A percentile compares a stretch with the other conserved stretches of the same genome.
phyloP scores from a whole-genome alignment of 164 flowering plant genomes.

The Litsea cubeba region DNA sequence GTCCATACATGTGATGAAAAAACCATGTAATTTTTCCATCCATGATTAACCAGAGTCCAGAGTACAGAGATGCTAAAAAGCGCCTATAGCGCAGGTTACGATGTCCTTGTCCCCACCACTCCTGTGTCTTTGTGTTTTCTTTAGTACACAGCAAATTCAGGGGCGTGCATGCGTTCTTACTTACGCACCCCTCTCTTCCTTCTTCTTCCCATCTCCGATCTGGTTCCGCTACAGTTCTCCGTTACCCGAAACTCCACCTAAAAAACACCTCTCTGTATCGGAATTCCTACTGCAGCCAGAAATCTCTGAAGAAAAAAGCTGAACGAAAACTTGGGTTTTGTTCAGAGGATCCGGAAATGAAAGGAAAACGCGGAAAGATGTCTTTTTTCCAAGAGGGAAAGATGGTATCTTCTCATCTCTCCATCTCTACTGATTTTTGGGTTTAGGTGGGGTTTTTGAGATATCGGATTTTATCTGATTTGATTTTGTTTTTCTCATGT shows the following conservation, averaged over 20 bases:
- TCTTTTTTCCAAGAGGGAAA: conserved; percentile 1
- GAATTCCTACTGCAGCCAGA: background rate
- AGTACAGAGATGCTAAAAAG: background rate
- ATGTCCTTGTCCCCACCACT: conserved; percentile 14
- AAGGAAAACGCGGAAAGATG: background rate
- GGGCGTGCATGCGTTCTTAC: conserved; percentile 41
- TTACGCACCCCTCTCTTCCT: conserved; percentile 3
- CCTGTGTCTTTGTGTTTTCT: conserved; percentile 5
- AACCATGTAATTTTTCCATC: too few relatives aligned
- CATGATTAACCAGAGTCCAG: too few relatives aligned
- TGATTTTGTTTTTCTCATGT: background rate
- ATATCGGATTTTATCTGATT: background rate
- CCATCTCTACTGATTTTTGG: background rate
- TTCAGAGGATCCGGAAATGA: background rate
- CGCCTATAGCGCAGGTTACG: conserved; percentile 14
- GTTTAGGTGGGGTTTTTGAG: conserved; percentile 3
- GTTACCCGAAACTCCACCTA: conserved; percentile 5
- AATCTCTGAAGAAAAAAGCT: background rate
- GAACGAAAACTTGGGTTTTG: background rate
- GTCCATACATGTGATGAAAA: too few relatives aligned
- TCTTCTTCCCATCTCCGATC: background rate
- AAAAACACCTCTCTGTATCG: background rate
- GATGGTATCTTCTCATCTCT: background rate
- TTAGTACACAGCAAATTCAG: background rate
- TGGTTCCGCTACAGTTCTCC: conserved; percentile 10